These are phyloP conservation scores for Colletotrichum neosansevieriae DNA, from an alignment of 2,329 filamentous ascomycete species.

Conservation along the genomic window DNA sequence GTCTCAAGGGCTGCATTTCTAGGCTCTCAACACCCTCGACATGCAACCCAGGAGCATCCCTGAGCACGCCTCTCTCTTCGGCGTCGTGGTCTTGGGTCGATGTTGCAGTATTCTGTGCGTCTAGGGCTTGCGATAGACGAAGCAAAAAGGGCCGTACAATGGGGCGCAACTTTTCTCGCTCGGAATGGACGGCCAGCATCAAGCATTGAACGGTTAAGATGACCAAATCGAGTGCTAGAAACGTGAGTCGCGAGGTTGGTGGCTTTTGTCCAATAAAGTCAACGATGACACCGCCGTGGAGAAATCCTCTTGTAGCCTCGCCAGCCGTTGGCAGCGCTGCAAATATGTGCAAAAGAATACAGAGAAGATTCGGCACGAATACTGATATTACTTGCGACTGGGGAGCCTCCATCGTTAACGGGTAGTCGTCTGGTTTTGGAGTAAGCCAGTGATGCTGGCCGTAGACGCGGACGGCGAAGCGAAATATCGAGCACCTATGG, in stretches of 20 bases:
- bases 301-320: constrained; percentile 72
- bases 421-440: constrained; percentile 69
- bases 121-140: constrained; percentile 26
- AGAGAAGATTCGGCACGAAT: constrained; percentile 69
- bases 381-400: constrained; percentile 69
- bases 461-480: constrained; percentile 68
- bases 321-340: constrained; percentile 66
- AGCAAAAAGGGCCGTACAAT: constrained; percentile 40
- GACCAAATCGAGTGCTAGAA: constrained; percentile 67
- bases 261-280: constrained; percentile 77
- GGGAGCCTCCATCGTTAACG: constrained; percentile 67
- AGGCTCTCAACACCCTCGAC: constrained; percentile 57
- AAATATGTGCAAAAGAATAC: constrained; percentile 70
- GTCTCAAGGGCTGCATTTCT: constrained; percentile 56
- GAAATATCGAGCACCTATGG: constrained; percentile 72
- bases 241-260: constrained; percentile 66
- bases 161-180: constrained; percentile 68
- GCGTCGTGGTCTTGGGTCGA: constrained; percentile 64
- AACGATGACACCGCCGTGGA: constrained; percentile 75
- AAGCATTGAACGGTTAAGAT: constrained; percentile 70
- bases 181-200: constrained; percentile 73
- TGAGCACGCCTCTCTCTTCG: constrained; percentile 66
- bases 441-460: constrained; percentile 74
- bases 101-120: constrained; percentile 12
- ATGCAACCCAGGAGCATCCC: constrained; percentile 52